Evolutionary conservation across 495 filamentous ascomycete species (phyloP).

Genomic region (Xylaria palmicola): DNA sequence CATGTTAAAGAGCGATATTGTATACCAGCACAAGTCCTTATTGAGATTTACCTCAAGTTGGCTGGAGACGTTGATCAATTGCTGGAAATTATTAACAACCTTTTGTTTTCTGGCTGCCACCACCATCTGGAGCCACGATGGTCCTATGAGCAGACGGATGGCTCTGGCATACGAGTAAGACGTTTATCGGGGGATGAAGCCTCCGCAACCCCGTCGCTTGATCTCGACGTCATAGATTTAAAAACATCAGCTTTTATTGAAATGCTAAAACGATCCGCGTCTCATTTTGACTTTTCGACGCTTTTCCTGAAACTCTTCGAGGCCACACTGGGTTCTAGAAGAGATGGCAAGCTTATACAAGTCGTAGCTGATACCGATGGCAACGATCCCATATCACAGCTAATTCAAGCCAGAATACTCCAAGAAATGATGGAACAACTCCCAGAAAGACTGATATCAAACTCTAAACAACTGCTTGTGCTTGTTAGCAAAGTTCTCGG

Average conservation of each 20-base stretch:
- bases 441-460: constrained; percentile 46
- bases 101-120: constrained; percentile 40
- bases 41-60: constrained; percentile 48
- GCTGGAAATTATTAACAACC: constrained; percentile 38
- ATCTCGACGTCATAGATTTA: constrained; percentile 24
- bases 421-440: constrained; percentile 66
- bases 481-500: constrained; percentile 62
- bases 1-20: constrained; percentile 34
- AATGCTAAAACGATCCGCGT: constrained; percentile 51
- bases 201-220: neutral
- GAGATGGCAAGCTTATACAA: constrained; percentile 23
- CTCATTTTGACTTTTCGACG: constrained; percentile 58
- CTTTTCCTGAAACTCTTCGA: constrained; percentile 65
- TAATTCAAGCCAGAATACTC: constrained; percentile 63
- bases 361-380: constrained; percentile 31
- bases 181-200: constrained; percentile 13
- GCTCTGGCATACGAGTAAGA: constrained; percentile 29
- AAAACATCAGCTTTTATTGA: constrained; percentile 54
- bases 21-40: constrained; percentile 38
- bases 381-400: constrained; percentile 42
- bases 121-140: constrained; percentile 32
- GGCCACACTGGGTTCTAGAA: constrained; percentile 52
- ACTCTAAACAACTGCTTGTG: constrained; percentile 39
- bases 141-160: constrained; percentile 30
- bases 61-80: constrained; percentile 43